Percentiles rank a stretch among this genome's conserved stretches.
phyloP scores from a whole-genome alignment of 768 basidiomycete species.

The Rubroboletus satanas region DNA sequence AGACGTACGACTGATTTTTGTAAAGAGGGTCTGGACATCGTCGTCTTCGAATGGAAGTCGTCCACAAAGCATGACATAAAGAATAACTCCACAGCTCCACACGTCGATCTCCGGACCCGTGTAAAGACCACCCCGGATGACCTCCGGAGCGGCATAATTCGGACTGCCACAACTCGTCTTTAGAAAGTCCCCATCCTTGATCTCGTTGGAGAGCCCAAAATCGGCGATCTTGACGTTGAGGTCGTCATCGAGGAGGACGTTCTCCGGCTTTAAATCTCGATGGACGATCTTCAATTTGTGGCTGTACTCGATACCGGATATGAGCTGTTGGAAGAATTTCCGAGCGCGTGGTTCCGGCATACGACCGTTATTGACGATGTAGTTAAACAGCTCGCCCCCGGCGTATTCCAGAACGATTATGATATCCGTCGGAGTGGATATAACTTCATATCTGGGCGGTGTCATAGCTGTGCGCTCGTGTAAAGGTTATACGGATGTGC shows the following conservation, averaged over 20 bases:
- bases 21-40: constrained; percentile 87
- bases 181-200: constrained; percentile 94
- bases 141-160: constrained; percentile 98
- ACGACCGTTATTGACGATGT: constrained; percentile 90
- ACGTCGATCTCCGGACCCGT: constrained; percentile 98
- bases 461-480: constrained; percentile 6
- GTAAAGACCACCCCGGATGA: constrained; percentile 92
- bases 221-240: constrained; percentile 98
- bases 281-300: constrained; percentile 97
- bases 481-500: background rate
- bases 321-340: constrained; percentile 97
- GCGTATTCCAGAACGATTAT: constrained; percentile 98
- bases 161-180: constrained; percentile 98
- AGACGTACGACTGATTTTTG: constrained; percentile 83
- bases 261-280: constrained; percentile 97
- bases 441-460: constrained; percentile 69
- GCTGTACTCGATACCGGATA: constrained; percentile 95
- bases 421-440: constrained; percentile 92
- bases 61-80: constrained; percentile 97
- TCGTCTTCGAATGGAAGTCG: constrained; percentile 97
- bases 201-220: constrained; percentile 94
- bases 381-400: constrained; percentile 95
- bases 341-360: constrained; percentile 87
- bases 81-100: constrained; percentile 98
- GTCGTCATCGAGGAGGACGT: constrained; percentile 81